These are phyloP conservation scores for Sanghuangporus sanghuang DNA, from an alignment of 1,284 basidiomycete species.

Conservation along the genomic window DNA sequence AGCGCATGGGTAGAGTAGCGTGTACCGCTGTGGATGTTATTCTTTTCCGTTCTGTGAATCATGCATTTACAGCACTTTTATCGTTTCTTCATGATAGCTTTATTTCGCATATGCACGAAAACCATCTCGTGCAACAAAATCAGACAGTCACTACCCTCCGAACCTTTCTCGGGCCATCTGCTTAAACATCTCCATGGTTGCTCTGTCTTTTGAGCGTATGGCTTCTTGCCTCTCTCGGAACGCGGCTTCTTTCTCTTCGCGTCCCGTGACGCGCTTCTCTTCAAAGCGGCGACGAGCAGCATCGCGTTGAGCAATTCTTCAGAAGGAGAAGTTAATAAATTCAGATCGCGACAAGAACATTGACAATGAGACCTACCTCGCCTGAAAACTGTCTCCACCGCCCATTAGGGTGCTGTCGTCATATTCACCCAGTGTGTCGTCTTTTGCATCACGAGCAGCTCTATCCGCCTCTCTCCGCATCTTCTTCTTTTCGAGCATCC, in stretches of 20 bases:
- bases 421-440: constrained; percentile 58
- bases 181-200: constrained; percentile 83
- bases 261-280: constrained; percentile 36
- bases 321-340: not conserved
- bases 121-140: not conserved
- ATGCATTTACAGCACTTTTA: constrained; percentile 16
- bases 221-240: constrained; percentile 49
- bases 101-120: not conserved
- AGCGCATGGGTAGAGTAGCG: constrained; percentile 10
- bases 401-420: constrained; percentile 69
- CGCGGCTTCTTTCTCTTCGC: constrained; percentile 42
- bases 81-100: not conserved
- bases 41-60: constrained; percentile 5
- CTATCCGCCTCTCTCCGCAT: constrained; percentile 57
- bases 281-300: constrained; percentile 53
- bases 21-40: constrained; percentile 5
- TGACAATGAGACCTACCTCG: constrained; percentile 41
- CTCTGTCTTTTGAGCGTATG: constrained; percentile 67
- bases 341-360: not conserved
- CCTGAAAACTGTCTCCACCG: constrained; percentile 65
- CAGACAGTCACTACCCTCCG: constrained; percentile 35
- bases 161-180: constrained; percentile 71
- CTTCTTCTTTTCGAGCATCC: constrained; percentile 72
- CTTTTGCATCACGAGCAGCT: constrained; percentile 62
- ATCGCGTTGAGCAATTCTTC: constrained; percentile 63